Conservation (phyloP, 805 yeast genomes). For the Wickerhamomyces alni region DNA sequence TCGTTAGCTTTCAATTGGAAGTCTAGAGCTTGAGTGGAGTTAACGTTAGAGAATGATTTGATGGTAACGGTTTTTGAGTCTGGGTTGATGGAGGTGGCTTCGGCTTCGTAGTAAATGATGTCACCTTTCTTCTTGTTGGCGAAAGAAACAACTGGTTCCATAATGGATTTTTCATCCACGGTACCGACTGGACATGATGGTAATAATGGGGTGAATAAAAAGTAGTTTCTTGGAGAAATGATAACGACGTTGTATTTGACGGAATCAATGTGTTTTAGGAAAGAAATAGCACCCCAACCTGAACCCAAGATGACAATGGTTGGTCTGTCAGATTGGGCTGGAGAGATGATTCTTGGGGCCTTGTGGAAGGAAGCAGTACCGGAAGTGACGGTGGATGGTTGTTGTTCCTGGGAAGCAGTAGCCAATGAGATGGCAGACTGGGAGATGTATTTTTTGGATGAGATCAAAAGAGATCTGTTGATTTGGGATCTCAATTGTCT, state of each 20-base stretch:
- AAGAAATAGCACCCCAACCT: slow-evolving; percentile 93
- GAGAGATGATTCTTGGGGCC: slow-evolving; percentile 31
- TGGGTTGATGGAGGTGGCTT: slow-evolving; percentile 81
- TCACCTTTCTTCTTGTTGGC: slow-evolving; percentile 76
- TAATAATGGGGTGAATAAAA: slow-evolving; percentile 86
- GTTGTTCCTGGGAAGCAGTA: neutral
- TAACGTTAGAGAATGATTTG: slow-evolving; percentile 36
- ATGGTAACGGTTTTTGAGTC: slow-evolving; percentile 62
- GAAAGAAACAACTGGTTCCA: slow-evolving; percentile 88
- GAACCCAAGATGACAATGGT: slow-evolving; percentile 67
- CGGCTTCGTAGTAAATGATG: slow-evolving; percentile 82
- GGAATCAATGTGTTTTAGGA: slow-evolving; percentile 80
- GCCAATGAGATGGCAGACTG: neutral
- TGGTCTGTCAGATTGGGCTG: slow-evolving; percentile 29
- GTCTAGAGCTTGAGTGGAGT: slow-evolving; percentile 26
- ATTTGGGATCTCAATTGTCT: neutral
- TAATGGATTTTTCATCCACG: slow-evolving; percentile 81
- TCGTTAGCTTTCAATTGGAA: slow-evolving; percentile 33
- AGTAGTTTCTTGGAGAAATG: slow-evolving; percentile 89
- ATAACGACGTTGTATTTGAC: slow-evolving; percentile 83
- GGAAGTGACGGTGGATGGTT: slow-evolving; percentile 16
- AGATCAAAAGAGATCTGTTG: slow-evolving; percentile 1
- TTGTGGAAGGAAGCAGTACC: slow-evolving; percentile 33
- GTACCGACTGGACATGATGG: slow-evolving; percentile 96
- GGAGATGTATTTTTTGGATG: neutral